These are phyloP conservation scores for Cucurbita moschata DNA, from an alignment of 306 rosid species.

Conservation along the genomic window DNA sequence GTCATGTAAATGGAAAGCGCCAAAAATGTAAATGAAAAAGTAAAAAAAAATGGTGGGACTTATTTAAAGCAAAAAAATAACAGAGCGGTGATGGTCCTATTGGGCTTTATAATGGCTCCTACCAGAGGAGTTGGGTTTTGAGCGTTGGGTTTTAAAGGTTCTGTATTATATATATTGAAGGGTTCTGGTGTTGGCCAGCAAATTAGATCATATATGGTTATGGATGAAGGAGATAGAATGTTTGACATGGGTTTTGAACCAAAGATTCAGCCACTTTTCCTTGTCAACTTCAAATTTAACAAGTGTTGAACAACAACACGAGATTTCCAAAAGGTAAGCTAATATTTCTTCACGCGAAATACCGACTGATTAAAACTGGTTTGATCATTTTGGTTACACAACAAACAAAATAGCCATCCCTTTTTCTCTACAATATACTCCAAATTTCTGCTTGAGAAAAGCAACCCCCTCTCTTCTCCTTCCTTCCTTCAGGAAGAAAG, in stretches of 20 bases:
- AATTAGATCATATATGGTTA: conserved; percentile 41
- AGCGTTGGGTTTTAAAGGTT: conserved; percentile 69
- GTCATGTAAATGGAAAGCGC: too few species aligned
- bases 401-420: background rate
- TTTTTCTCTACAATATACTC: background rate
- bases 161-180: conserved; percentile 33
- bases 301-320: too few species aligned
- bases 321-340: background rate
- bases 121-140: conserved; percentile 90
- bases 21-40: too few species aligned
- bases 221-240: conserved; percentile 98
- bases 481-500: too few species aligned
- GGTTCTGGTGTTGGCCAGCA: conserved; percentile 83
- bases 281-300: too few species aligned
- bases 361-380: background rate
- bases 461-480: background rate
- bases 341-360: background rate
- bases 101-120: conserved; percentile 88
- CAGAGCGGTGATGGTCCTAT: background rate
- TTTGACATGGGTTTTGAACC: conserved; percentile 99
- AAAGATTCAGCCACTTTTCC: conserved; percentile 21
- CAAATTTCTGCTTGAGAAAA: background rate
- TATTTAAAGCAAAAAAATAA: too few species aligned
- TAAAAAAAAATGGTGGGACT: too few species aligned
- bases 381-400: background rate